Base-by-base conservation (phyloP, 306 rosid genomes). In the Delonix regia region DNA sequence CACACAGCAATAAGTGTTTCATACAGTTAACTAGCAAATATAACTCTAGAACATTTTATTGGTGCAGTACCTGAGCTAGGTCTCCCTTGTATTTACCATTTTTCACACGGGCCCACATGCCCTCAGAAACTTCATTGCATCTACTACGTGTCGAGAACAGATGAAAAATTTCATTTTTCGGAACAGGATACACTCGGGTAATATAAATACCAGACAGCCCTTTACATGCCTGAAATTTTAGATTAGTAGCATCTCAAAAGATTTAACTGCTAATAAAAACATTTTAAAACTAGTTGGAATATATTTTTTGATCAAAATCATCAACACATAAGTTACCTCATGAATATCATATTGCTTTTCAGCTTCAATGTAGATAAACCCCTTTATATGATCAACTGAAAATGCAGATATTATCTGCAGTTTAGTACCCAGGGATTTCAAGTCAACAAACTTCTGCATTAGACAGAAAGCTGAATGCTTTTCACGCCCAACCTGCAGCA, bases 41-140 rank as follows among this genome's bases (percentile, higher is more conserved):
- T 63, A 51, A 77, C 52, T 70, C 36, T 59, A 65, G 45, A 59
- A 80, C 22, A 19, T 39, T 45, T 30, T 48, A 48, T 55, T 75
- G 44, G 47, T 66, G 82, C 79, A 56, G 25, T 85, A 93, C 98
- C 98, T 91, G 97, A 53, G 94, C 96, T 74, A 96, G 83, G 82
- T 96, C 99, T 41, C 99, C 99, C 86, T 93, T 96, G 85, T 96
- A 96, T 63, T 81, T 86, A 70, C 99, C 99, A 87, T 48, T 89
- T 88, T 93, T 96, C 78, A 96, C 85, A 52, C 98, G 98, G 72
- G 86, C 92, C 99, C 98, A 93, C 75, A 71, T 88, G 27, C 98
- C 99, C 47, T 45, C 90, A 56, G 92, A 71, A 79, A 96, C 80
- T 78, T 86, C 94, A 78, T 85, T 89, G 62, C 69, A 71, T 77